Conservation (phyloP, 2,329 filamentous ascomycete species). For the Penicillium capsulatum region DNA sequence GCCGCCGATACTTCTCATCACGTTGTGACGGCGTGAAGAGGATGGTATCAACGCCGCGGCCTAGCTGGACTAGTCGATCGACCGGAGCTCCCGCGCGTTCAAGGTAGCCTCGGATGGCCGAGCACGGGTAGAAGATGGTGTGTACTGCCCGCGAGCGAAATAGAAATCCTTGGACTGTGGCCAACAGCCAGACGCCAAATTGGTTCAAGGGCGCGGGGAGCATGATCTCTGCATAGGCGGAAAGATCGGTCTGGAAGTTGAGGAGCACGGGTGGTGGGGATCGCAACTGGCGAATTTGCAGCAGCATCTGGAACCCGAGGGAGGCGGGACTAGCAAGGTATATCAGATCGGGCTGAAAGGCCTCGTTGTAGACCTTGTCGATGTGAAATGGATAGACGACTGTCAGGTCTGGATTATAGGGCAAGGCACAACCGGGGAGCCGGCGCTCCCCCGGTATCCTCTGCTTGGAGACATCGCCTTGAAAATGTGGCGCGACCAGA, state of each 20-base stretch:
- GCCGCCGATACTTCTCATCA: conserved; percentile 49
- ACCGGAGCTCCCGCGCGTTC: conserved; percentile 53
- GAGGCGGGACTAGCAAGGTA: conserved; percentile 67
- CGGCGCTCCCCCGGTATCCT: conserved; percentile 51
- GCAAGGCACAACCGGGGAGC: conserved; percentile 61
- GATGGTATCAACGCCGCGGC: conserved; percentile 61
- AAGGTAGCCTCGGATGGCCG: conserved; percentile 60
- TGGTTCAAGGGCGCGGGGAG: conserved; percentile 60
- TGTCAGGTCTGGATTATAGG: conserved; percentile 67
- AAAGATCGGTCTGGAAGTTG: conserved; percentile 69
- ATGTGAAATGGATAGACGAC: conserved; percentile 66
- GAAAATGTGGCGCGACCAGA: conserved; percentile 59
- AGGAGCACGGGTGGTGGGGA: conserved; percentile 57
- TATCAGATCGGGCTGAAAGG: conserved; percentile 64
- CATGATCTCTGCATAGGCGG: conserved; percentile 65
- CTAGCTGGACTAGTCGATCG: conserved; percentile 57
- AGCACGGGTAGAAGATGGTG: conserved; percentile 66
- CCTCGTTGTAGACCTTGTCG: conserved; percentile 56
- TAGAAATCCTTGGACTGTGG: conserved; percentile 61
- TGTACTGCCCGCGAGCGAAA: conserved; percentile 60
- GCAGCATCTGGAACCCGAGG: conserved; percentile 65
- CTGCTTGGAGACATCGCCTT: conserved; percentile 44
- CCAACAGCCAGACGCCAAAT: conserved; percentile 60
- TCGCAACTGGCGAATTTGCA: conserved; percentile 61
- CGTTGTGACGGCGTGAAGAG: conserved; percentile 56